Conservation (phyloP, 495 filamentous ascomycete genomes). For the Trichoderma asperelloides region DNA sequence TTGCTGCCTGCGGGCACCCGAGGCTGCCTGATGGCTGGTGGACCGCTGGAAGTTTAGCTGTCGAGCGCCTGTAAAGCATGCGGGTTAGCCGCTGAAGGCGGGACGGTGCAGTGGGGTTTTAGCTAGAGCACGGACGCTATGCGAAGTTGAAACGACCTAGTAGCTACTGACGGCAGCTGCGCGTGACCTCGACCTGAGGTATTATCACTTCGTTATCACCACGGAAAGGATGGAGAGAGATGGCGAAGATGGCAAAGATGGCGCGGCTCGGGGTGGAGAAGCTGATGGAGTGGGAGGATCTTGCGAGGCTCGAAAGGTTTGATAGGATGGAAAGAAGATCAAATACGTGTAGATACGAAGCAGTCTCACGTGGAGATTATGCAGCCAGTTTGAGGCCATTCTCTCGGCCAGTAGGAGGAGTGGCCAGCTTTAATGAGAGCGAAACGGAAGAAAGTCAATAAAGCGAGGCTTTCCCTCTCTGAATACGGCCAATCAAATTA, state of each 20-base stretch:
- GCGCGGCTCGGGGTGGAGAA: neutral
- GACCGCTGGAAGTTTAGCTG: neutral
- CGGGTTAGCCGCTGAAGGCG: too few relatives aligned
- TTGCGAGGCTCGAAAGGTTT: too few relatives aligned
- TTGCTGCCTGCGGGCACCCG: conserved; percentile 7
- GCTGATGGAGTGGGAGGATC: too few relatives aligned
- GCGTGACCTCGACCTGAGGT: neutral
- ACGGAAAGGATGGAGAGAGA: conserved; percentile 12
- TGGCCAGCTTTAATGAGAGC: neutral
- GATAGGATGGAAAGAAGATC: neutral
- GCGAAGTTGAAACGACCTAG: neutral
- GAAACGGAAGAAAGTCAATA: neutral
- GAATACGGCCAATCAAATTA: too few relatives aligned
- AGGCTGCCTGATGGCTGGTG: conserved; percentile 1
- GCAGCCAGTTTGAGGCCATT: neutral
- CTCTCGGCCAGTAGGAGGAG: neutral
- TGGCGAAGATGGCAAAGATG: conserved; percentile 9
- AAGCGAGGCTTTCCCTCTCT: too few relatives aligned
- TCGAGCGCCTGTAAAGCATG: neutral
- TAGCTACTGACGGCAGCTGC: neutral
- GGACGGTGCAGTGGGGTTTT: neutral
- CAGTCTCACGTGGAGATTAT: conserved; percentile 10
- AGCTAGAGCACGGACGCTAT: neutral
- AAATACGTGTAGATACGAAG: conserved; percentile 9
- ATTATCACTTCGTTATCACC: neutral